Percentiles rank a stretch among this genome's conserved stretches.
Evolutionary conservation across 805 yeast genomes (phyloP).

Genomic region (Saccharomycopsis olivae): DNA sequence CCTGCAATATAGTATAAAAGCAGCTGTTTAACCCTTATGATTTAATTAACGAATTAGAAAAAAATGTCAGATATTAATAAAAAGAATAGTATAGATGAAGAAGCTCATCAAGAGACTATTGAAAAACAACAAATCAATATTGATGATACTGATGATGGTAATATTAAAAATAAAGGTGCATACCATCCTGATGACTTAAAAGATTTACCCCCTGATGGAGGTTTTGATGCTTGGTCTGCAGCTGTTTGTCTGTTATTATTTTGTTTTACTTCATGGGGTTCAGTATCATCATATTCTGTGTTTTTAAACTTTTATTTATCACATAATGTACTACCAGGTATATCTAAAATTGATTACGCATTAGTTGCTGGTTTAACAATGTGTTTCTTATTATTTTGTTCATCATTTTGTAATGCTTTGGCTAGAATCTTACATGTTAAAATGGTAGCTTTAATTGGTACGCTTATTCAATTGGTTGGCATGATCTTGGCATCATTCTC

Average conservation of each 20-base stretch:
- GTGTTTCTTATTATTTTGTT: conserved; percentile 17
- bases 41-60: no score
- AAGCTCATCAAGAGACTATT: no score
- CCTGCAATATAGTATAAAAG: no score
- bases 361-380: conserved; percentile 59
- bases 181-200: conserved; percentile 18
- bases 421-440: conserved; percentile 4
- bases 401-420: conserved; percentile 10
- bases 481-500: conserved; percentile 44
- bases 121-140: no score
- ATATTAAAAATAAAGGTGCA: conserved; percentile 14
- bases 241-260: conserved; percentile 31
- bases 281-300: conserved; percentile 56
- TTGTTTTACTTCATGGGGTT: conserved; percentile 63
- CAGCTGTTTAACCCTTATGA: no score
- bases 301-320: conserved; percentile 48
- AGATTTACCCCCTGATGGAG: conserved; percentile 48
- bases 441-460: conserved; percentile 26
- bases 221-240: conserved; percentile 43
- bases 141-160: background rate
- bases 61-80: no score
- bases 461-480: conserved; percentile 34
- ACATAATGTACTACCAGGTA: conserved; percentile 40
- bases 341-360: conserved; percentile 49
- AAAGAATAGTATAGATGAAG: no score